Evolutionary conservation across 2,329 filamentous ascomycete genomes (phyloP), one percentile per base, ranked within the genome.

Genomic region (Ceratocystis lukuohia): DNA sequence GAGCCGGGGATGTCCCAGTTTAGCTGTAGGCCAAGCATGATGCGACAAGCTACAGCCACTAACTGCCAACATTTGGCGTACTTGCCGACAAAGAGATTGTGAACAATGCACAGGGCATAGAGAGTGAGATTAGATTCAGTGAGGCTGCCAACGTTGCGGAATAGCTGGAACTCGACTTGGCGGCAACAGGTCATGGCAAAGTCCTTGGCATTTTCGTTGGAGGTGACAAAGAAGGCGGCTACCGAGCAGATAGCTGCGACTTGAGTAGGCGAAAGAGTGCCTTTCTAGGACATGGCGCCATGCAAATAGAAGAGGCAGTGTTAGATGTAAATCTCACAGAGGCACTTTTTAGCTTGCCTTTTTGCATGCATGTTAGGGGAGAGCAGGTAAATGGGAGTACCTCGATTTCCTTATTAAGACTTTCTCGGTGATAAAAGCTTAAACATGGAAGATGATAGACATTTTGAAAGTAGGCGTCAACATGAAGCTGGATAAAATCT

Each of bases 61-160:
- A 74, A 75, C 66, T 76, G 75, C 76, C 76, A 78, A 10, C 76
- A 73, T 68, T 77, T 77, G 66, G 74, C 73, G 64, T 75, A 74
- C 41, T 74, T 73, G 28, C 74, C 74, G 8, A 72, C 71, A 30
- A 77, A 69, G 44, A 76, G 72, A 67, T 77, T 74, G 67, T 76
- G 75, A 5, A 72, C 71, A 22, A 74, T 73, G 68, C 73, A 75
- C 2, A 77, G 70, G 4, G 74, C 72, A 59, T 75, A 74, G 1
- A 77, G 72, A 25, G 74, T 71, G 17, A 77, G 71, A 5, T 72
- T 70, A 8, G 72, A 70, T 50, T 75, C 74, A 46, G 72, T 73
- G 48, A 77, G 74, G 44, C 71, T 72, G 69, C 76, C 74, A 64
- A 80, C 73, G 69, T 77, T 74, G 56, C 76, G 73, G 71, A 77